phyloP scores from a whole-genome alignment of 495 filamentous ascomycete genomes.

The Ramalina peruviana region DNA sequence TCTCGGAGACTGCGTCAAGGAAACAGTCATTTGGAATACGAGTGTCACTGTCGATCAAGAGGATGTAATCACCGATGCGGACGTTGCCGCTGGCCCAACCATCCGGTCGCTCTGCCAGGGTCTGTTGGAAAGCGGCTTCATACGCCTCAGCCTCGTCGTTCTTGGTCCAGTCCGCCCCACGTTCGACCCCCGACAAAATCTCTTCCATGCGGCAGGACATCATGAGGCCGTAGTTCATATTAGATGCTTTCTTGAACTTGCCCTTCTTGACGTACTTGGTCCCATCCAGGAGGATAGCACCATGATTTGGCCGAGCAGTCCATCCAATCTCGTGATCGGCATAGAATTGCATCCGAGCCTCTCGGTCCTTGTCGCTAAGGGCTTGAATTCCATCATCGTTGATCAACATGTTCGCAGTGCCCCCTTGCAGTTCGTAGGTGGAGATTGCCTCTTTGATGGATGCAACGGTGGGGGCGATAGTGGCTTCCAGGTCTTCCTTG shows the following conservation, averaged over 20 bases:
- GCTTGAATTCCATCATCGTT: constrained; percentile 71
- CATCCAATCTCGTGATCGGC: constrained; percentile 66
- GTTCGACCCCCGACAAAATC: constrained; percentile 40
- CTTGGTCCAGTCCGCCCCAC: constrained; percentile 50
- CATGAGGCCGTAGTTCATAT: constrained; percentile 75
- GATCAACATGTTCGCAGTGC: constrained; percentile 68
- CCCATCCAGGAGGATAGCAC: constrained; percentile 35
- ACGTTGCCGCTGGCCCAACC: constrained; percentile 75
- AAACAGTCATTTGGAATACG: constrained; percentile 57
- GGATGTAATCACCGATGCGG: constrained; percentile 66
- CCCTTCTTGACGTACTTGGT: constrained; percentile 40
- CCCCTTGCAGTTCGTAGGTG: constrained; percentile 68
- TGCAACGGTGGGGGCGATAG: constrained; percentile 54
- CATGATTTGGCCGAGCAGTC: constrained; percentile 56
- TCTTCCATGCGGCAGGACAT: constrained; percentile 65
- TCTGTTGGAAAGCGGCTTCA: constrained; percentile 50
- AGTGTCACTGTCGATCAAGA: constrained; percentile 64
- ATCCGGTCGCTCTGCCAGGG: constrained; percentile 45
- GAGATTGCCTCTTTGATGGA: constrained; percentile 62
- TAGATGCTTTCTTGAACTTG: constrained; percentile 43
- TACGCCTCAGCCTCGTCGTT: constrained; percentile 57
- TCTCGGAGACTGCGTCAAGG: constrained; percentile 62
- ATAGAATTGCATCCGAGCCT: constrained; percentile 51
- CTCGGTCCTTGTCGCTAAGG: constrained; percentile 49
- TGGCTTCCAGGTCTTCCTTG: constrained; percentile 51